Percentiles rank a stretch among this genome's conserved stretches.
phyloP scores from a whole-genome alignment of 78 protist species.

The Mantamonas sphyraenae region DNA sequence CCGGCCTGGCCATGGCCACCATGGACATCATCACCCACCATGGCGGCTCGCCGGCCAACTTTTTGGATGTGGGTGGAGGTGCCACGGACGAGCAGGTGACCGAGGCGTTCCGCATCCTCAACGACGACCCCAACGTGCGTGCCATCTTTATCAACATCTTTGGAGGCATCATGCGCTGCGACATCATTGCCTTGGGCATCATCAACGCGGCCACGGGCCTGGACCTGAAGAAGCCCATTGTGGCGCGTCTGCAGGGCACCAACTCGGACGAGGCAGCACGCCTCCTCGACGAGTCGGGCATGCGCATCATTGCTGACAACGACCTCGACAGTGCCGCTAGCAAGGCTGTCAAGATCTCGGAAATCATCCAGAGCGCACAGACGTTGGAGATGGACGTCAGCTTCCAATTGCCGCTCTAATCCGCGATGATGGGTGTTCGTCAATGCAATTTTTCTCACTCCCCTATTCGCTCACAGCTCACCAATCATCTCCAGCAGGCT shows the following conservation, averaged over 20 bases:
- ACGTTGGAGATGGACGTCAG: neutral
- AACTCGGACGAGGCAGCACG: conserved; percentile 36
- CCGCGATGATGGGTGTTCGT: too few species aligned
- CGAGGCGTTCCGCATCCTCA: conserved; percentile 86
- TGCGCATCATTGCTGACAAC: conserved; percentile 49
- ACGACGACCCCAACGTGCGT: conserved; percentile 42
- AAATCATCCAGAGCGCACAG: neutral
- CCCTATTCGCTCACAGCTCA: too few species aligned
- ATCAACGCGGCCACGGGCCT: conserved; percentile 65
- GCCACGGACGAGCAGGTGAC: conserved; percentile 76
- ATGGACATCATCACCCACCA: conserved; percentile 89
- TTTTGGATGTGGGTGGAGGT: conserved; percentile 96
- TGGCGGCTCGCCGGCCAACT: conserved; percentile 98
- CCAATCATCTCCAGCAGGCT: too few species aligned
- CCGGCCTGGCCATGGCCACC: conserved; percentile 99
- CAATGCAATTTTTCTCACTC: neutral
- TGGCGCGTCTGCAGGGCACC: conserved; percentile 81
- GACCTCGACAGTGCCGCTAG: conserved; percentile 83
- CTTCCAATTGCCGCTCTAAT: neutral
- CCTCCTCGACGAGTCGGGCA: conserved; percentile 57
- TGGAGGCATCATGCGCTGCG: conserved; percentile 91
- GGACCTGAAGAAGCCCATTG: conserved; percentile 47
- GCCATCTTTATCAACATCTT: conserved; percentile 88
- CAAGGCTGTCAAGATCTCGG: conserved; percentile 39
- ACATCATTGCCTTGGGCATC: conserved; percentile 80